Evolutionary conservation across 352 stramenopile species (phyloP).

Genomic region (Plasmopara muralis): DNA sequence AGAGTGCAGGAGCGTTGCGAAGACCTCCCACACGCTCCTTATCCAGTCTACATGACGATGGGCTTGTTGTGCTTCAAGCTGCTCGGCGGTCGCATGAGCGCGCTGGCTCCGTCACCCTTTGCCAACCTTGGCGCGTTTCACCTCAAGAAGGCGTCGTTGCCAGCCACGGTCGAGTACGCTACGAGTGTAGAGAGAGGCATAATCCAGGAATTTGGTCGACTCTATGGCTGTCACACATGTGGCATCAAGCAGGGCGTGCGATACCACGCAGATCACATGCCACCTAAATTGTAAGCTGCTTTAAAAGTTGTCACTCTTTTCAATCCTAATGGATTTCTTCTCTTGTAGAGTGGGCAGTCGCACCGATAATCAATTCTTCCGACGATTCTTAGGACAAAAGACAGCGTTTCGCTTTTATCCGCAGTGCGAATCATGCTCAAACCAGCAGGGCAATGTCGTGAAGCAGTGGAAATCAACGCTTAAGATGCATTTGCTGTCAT

Average conservation of each 20-base stretch:
- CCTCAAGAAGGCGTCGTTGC: constrained; percentile 63
- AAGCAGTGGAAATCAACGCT: constrained; percentile 61
- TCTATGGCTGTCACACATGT: constrained; percentile 82
- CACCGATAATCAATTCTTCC: constrained; percentile 37
- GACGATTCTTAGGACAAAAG: constrained; percentile 36
- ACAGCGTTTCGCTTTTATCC: constrained; percentile 77
- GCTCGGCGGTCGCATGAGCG: constrained; percentile 59
- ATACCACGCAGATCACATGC: constrained; percentile 83
- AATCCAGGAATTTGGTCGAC: constrained; percentile 72
- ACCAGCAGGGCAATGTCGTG: constrained; percentile 55
- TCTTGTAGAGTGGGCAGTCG: constrained; percentile 48
- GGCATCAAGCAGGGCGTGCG: constrained; percentile 53
- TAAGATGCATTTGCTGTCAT: constrained; percentile 50
- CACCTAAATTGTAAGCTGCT: constrained; percentile 62
- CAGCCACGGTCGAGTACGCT: constrained; percentile 68
- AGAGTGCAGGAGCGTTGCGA: constrained; percentile 32
- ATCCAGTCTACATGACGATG: constrained; percentile 66
- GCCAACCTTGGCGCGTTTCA: constrained; percentile 75
- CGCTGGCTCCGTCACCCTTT: constrained; percentile 71
- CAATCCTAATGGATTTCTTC: background rate
- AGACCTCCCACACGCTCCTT: constrained; percentile 38
- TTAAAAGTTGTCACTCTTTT: background rate
- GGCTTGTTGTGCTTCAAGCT: constrained; percentile 69
- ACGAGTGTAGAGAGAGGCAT: constrained; percentile 50
- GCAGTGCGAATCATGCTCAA: constrained; percentile 79